These are phyloP conservation scores for Nakazawaea peltata DNA, from an alignment of 805 yeast genomes.

Conservation along the genomic window DNA sequence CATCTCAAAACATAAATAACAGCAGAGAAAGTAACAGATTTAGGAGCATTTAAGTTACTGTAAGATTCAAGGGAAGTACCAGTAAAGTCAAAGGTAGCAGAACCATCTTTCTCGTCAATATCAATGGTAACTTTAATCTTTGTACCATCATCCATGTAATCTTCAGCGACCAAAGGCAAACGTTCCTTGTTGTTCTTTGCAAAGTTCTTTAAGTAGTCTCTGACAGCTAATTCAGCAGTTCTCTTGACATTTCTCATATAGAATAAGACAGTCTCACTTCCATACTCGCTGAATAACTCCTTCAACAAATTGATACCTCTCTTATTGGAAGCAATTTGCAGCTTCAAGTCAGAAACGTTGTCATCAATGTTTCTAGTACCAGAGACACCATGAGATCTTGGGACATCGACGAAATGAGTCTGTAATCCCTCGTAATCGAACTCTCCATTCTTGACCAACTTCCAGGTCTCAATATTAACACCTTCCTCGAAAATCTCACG, in stretches of 20 bases:
- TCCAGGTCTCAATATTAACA: conserved; percentile 32
- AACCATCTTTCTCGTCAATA: conserved; percentile 28
- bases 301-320: conserved; percentile 39
- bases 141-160: conserved; percentile 45
- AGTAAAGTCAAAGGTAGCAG: conserved; percentile 37
- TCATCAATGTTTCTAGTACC: conserved; percentile 43
- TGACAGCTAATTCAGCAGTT: conserved; percentile 41
- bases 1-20: conserved; percentile 43
- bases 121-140: conserved; percentile 31
- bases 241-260: conserved; percentile 39
- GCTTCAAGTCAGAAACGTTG: conserved; percentile 39
- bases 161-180: conserved; percentile 32
- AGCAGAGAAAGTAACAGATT: conserved; percentile 41
- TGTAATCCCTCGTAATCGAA: conserved; percentile 34
- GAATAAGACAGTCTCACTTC: conserved; percentile 31
- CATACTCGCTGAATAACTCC: conserved; percentile 35
- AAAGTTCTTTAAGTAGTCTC: conserved; percentile 22
- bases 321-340: conserved; percentile 44
- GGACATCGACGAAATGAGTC: conserved; percentile 30
- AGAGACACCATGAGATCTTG: conserved; percentile 38
- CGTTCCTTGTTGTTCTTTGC: conserved; percentile 31
- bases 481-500: conserved; percentile 34
- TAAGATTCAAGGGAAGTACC: conserved; percentile 40
- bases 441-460: conserved; percentile 26
- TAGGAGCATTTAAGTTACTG: conserved; percentile 44